Base-by-base conservation (phyloP, 805 yeast species). In the Wickerhamomyces sydowiorum region DNA sequence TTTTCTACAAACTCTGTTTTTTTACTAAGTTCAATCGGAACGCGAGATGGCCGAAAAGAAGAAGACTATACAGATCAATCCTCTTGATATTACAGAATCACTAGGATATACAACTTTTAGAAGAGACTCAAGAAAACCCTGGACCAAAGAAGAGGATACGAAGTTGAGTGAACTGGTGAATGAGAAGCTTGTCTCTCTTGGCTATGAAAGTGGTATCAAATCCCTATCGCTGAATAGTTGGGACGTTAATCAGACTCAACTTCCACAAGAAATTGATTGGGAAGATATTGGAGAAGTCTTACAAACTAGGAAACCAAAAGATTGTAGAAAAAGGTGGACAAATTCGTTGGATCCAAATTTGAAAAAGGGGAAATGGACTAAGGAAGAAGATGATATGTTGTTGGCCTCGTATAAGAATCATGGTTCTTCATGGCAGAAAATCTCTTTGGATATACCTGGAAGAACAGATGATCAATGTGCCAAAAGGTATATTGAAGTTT, bases 391-490 rank as follows among this genome's bases (percentile, higher is more conserved):
- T 63, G 72, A 72, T 28, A 65, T 68, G 30, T 67, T 90, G 29
- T 56, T 82, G 19, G 68, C 71, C 39, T 88, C 93, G 2, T 85
- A 75, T 58, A 66, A 74, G 38, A 73, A 70, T 49, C 73, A 76
- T 57, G 97, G 97, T 0, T 73, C 95, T 0, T 75, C 80, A 24
- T 90, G 97, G 97, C 86, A 85, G 48, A 82, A 82, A 52, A 89
- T 90, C 10, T 80, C 96, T 0, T 64, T 71, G 39, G 81, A 76
- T 40, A 84, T 90, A 12, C 76, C 78, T 3, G 95, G 96, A 5
- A 71, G 97, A 57, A 90, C 95, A 0, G 96, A 89, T 55, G 96
- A 89, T 61, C 97, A 90, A 65, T 90, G 98, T 67, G 86, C 96
- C 2, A 90, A 90, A 56, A 67, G 97, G 53, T 90, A 86, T 59